These are phyloP conservation scores for Vitis hybrid DNA, from an alignment of 177 flowering plant species.

Conservation along the genomic window DNA sequence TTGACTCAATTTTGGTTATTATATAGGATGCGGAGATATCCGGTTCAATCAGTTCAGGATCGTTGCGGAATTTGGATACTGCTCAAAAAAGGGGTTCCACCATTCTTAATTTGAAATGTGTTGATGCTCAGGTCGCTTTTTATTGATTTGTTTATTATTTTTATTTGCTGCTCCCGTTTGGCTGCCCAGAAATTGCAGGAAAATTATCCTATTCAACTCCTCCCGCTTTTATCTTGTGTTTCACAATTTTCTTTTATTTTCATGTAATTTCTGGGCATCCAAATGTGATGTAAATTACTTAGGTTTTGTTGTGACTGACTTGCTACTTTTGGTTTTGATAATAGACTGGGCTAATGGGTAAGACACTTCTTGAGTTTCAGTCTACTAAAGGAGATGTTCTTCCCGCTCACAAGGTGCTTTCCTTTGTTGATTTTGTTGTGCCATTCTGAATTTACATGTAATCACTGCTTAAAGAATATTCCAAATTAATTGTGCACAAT, in stretches of 20 bases:
- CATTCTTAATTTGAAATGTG: slow-evolving; percentile 90
- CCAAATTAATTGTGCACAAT: too few relatives aligned
- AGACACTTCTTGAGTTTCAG: slow-evolving; percentile 87
- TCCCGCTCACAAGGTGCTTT: slow-evolving; percentile 88
- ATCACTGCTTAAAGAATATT: too few relatives aligned
- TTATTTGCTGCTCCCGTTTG: neutral
- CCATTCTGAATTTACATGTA: neutral
- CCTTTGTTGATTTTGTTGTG: neutral
- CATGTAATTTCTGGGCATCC: neutral
- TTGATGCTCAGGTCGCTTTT: slow-evolving; percentile 74
- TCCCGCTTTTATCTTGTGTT: too few relatives aligned
- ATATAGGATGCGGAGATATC: slow-evolving; percentile 88
- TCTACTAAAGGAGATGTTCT: slow-evolving; percentile 97
- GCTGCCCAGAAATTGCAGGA: too few relatives aligned
- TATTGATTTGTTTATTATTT: neutral
- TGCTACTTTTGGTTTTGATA: slow-evolving; percentile 8
- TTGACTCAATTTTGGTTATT: neutral
- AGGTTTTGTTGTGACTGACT: slow-evolving; percentile 4
- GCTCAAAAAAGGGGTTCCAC: slow-evolving; percentile 83
- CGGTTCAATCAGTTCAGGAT: slow-evolving; percentile 64
- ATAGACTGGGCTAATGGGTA: slow-evolving; percentile 95
- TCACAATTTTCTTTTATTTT: neutral
- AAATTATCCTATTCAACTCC: too few relatives aligned
- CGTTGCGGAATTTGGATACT: slow-evolving; percentile 63
- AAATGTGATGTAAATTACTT: neutral